Percentiles rank a stretch among this genome's conserved stretches.
Evolutionary conservation across 2,329 filamentous ascomycete genomes (phyloP).

Genomic region (Dothideomycetes sp.): DNA sequence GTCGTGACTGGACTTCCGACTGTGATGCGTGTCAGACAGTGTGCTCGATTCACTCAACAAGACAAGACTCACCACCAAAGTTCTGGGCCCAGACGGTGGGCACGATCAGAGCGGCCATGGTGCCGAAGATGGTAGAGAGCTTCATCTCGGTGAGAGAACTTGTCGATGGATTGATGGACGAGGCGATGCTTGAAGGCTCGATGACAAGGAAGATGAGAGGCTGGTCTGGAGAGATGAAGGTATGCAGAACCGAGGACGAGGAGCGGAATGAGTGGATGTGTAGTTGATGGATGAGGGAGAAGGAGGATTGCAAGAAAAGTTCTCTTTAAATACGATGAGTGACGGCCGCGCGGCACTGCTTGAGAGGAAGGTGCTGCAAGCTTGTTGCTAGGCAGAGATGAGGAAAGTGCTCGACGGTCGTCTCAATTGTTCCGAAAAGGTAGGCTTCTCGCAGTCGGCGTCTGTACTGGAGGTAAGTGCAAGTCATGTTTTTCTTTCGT

Average conservation of each 20-base stretch:
- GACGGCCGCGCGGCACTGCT: no score
- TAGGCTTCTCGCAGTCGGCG: no score
- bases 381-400: no score
- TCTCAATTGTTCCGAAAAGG: no score
- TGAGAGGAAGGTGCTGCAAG: no score
- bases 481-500: no score
- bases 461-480: no score
- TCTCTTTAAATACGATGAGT: no score
- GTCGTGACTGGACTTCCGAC: conserved; percentile 11
- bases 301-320: no score
- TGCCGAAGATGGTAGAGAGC: conserved; percentile 3
- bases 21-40: background rate
- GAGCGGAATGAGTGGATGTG: no score
- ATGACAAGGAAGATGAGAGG: background rate
- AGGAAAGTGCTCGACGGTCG: no score
- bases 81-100: conserved; percentile 3
- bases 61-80: conserved; percentile 1
- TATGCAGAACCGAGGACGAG: background rate
- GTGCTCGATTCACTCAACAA: background rate
- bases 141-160: conserved; percentile 10
- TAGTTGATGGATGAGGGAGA: no score
- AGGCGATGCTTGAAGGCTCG: conserved; percentile 1
- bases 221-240: background rate
- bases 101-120: conserved; percentile 6
- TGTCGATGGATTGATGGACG: conserved; percentile 1